These are phyloP conservation scores for Kuraishia capsulata DNA, from an alignment of 805 yeast species.

Conservation along the genomic window DNA sequence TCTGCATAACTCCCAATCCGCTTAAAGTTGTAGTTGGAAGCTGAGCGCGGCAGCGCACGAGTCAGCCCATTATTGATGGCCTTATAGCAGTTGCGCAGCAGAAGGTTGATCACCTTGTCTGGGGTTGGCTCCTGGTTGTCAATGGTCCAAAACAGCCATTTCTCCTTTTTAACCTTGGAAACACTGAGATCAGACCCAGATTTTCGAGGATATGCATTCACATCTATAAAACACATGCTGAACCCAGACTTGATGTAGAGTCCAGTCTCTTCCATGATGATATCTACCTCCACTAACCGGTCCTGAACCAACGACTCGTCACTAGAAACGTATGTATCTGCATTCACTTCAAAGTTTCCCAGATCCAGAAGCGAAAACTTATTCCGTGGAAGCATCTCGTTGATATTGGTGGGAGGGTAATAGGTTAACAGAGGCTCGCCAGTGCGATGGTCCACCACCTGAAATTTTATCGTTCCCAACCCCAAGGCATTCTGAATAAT, in stretches of 20 bases:
- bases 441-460: conserved; percentile 24
- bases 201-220: conserved; percentile 18
- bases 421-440: conserved; percentile 27
- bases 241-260: conserved; percentile 43
- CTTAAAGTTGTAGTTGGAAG: conserved; percentile 6
- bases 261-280: conserved; percentile 50
- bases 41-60: conserved; percentile 11
- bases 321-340: conserved; percentile 4
- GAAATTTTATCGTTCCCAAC: conserved; percentile 49
- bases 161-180: background rate
- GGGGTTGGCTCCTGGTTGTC: conserved; percentile 21
- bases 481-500: conserved; percentile 47
- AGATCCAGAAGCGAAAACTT: conserved; percentile 40
- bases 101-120: conserved; percentile 30
- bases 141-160: conserved; percentile 24
- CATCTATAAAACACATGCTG: conserved; percentile 24
- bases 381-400: conserved; percentile 45
- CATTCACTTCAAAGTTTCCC: conserved; percentile 35
- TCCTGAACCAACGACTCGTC: conserved; percentile 20
- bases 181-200: background rate
- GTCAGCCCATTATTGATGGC: conserved; percentile 25
- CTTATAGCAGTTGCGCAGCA: conserved; percentile 36
- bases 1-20: conserved; percentile 21
- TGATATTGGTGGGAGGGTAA: conserved; percentile 49
- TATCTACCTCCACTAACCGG: conserved; percentile 26